Percentiles rank a stretch among this genome's conserved stretches.
phyloP scores from a whole-genome alignment of 352 stramenopile genomes.

The Pythium dissotocum region DNA sequence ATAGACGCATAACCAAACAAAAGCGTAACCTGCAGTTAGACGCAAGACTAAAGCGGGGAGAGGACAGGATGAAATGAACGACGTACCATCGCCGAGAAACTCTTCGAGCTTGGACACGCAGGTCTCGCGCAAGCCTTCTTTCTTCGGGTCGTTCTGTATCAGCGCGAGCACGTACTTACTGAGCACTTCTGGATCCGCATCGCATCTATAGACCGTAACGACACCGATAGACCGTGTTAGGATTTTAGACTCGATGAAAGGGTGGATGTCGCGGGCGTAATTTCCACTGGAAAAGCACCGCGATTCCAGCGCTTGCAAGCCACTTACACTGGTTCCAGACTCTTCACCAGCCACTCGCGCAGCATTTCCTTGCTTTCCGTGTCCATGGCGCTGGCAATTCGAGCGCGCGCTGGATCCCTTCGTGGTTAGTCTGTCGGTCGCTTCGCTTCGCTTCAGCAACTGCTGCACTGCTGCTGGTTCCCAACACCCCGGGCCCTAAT shows the following conservation, averaged over 20 bases:
- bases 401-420: background rate
- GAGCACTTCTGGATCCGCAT: slow-evolving; percentile 83
- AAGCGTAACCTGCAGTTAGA: slow-evolving; percentile 9
- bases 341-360: slow-evolving; percentile 86
- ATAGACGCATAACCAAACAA: slow-evolving; percentile 4
- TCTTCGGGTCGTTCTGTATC: slow-evolving; percentile 81
- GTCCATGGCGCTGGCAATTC: slow-evolving; percentile 49
- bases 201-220: slow-evolving; percentile 50
- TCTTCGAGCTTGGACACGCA: slow-evolving; percentile 82
- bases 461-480: slow-evolving; percentile 23
- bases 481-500: slow-evolving; percentile 13
- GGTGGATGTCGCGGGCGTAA: background rate
- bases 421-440: background rate
- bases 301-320: background rate
- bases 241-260: background rate
- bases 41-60: background rate
- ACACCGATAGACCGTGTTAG: background rate
- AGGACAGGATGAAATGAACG: background rate
- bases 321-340: slow-evolving; percentile 81
- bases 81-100: slow-evolving; percentile 78
- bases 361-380: slow-evolving; percentile 75
- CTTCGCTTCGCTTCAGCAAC: slow-evolving; percentile 13
- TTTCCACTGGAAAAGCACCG: background rate
- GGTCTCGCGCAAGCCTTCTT: slow-evolving; percentile 63
- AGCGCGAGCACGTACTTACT: slow-evolving; percentile 88